phyloP scores from a whole-genome alignment of 75 land plant species.

The Pinus albicaulis region DNA sequence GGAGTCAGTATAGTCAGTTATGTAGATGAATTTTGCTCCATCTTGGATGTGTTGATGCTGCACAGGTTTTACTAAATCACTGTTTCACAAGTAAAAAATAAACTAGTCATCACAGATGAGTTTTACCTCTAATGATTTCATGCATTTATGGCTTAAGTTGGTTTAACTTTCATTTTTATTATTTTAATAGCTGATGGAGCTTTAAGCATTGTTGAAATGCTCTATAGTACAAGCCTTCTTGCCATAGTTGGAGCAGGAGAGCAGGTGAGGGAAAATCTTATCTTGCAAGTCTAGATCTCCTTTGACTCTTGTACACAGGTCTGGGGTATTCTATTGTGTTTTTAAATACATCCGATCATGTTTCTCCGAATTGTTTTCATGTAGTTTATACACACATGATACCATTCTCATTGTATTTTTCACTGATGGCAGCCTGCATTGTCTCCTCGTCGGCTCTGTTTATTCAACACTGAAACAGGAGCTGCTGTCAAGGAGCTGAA shows the following conservation, averaged over 20 bases:
- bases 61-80: no score
- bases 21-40: background rate
- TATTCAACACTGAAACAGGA: constrained; percentile 59
- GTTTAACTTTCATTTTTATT: background rate
- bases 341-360: background rate
- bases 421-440: constrained; percentile 58
- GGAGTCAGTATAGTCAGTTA: background rate
- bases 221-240: constrained; percentile 66
- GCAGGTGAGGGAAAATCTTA: constrained; percentile 36
- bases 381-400: background rate
- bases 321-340: background rate
- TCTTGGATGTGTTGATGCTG: no score
- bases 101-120: no score
- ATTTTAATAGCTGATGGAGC: constrained; percentile 57
- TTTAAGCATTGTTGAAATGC: constrained; percentile 76
- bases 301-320: background rate
- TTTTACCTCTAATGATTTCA: no score
- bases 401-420: constrained; percentile 5
- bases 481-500: constrained; percentile 50
- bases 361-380: background rate
- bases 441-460: constrained; percentile 75
- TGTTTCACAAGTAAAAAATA: no score
- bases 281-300: background rate
- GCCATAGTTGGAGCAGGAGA: constrained; percentile 90
- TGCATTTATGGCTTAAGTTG: background rate